Base-by-base conservation (phyloP, 2,329 filamentous ascomycete genomes). In the Aureobasidium sp. region DNA sequence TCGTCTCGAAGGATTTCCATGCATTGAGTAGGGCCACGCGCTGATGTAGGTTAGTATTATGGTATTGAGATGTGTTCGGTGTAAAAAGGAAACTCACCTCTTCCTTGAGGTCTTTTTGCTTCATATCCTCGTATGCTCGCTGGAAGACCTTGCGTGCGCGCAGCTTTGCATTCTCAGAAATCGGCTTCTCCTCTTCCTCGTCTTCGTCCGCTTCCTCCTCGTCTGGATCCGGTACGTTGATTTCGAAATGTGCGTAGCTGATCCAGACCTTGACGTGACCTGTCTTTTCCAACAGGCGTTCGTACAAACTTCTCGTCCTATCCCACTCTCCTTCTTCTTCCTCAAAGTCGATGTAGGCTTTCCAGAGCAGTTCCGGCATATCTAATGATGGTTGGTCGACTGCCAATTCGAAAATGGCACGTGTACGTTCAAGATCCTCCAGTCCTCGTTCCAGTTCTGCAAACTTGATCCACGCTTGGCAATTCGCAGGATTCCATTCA, bases 231-330 rank as follows among this genome's bases (percentile, higher is more conserved):
- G 91, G 91, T 0, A 96, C 86, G 73, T 94, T 93, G 78, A 97
- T 90, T 76, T 99, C 94, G 71, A 99, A 97, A 74, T 95, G 90
- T n/a, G 94, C 94, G 76, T 93, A 99, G 74, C 90, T 93, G 75
- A 94, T 96, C 94, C 94, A 99, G 64, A 99, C 94, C 80, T 97
- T 99, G 80, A 97, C 91, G 72, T 99, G 94, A 70, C 94, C 88
- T n/a, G 94, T 96, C 85, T 95, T 97, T 70, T 90, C 81, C 47
- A 99, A 82, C 14, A 99, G 82, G 8, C 93, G 85, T 78, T 97
- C 93, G 76, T 97, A 99, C 48, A 99, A 79, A 3, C 79, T 78
- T 53, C 94, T 83, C 5, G 91, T 91, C 53, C 86, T 82, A 59
- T 91, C 90, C 74, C 93, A 97, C 74, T 97, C 91, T 70, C 87